Base-by-base conservation (phyloP, 1,284 basidiomycete species). In the Apiotrichum porosum region DNA sequence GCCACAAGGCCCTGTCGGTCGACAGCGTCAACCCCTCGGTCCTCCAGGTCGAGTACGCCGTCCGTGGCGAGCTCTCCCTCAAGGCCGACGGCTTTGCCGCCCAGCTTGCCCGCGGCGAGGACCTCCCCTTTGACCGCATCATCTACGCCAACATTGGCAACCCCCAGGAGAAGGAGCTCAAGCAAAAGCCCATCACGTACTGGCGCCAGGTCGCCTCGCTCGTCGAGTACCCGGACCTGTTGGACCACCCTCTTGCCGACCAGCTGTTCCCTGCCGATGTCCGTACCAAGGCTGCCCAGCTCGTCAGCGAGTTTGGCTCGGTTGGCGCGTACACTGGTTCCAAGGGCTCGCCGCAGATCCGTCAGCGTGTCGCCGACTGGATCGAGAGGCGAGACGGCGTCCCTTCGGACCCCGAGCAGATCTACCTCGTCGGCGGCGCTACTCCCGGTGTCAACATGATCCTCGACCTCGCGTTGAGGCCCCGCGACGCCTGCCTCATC, bases 111-210 rank as follows among this genome's bases (percentile, higher is more conserved):
- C 67, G 73, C 3, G 69, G 78, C 51, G 75, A 76, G 21, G 55
- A 64, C 15, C 79, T 95, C 17, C 88, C 89, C 17, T 97, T 95
- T 70, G 80, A 83, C 64, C 81, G 81, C 58, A 79, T 97, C 71
- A 89, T 95, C 66, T 86, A 83, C 31, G 88, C 88, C 57, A 97
- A 97, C 76, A 97, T 97, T 48, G 92, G 92, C 14, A 97, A 97
- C 69, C 92, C 92, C 2, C 92, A 97, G 74, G 92, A 95, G 73
- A 85, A 84, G 66, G 88, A 86, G 3, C 79, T 97, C 38, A 85
- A 93, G 68, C 93, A 97, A 72, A 83, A 85, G 28, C 88, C 91
- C 2, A 80, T 97, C 52, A 94, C 92, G 12, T 97, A 91, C 73
- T 81, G 83, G 58, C 80, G 92, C 54, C 56, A 57, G 45, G 52